Evolutionary conservation across 352 stramenopile species (phyloP), one percentile per base, ranked within the genome.

Genomic region (Globisporangium carolinianum): DNA sequence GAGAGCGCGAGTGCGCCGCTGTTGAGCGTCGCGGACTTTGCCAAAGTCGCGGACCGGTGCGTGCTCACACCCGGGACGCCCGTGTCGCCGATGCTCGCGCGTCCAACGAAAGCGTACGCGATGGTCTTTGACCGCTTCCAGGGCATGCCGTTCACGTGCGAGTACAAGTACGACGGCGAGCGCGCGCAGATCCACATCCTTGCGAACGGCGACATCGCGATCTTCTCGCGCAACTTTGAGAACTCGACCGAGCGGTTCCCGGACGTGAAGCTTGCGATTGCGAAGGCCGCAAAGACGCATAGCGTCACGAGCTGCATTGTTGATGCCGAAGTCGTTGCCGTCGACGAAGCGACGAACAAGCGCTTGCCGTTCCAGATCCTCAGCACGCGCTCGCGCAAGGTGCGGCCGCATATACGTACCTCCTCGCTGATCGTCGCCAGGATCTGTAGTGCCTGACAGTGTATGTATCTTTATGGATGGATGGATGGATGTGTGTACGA

Each of bases 111-210:
- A 67, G 83, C 86, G 41, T 91, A 93, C 55, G 84, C 87, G 18
- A 98, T 99, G 79, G 97, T 99, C 9, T 89, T 99, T 47, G 97
- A 98, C 58, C 89, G 97, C 7, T 94, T 99, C 54, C 83, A 98
- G 66, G 95, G 92, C 36, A 84, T 91, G 68, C 75, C 83, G 39
- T 98, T 99, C 70, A 99, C 96, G 5, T 99, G 95, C 67, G 97
- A 99, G 72, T 99, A 98, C 88, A 99, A 99, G 76, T 99, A 99
- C 72, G 97, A 99, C 67, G 98, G 97, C 39, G 97, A 99, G 71
- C 83, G 97, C 48, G 95, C 97, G 5, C 97, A 99, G 69, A 91
- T 94, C 49, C 96, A 98, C 73, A 96, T 98, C 48, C 72, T 90
- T 6, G 53, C 72, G 0, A 81, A 89, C 49, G 96, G 94, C 37